Conservation (phyloP, 208 protist genomes). For the Vickermania spadyakhi region DNA sequence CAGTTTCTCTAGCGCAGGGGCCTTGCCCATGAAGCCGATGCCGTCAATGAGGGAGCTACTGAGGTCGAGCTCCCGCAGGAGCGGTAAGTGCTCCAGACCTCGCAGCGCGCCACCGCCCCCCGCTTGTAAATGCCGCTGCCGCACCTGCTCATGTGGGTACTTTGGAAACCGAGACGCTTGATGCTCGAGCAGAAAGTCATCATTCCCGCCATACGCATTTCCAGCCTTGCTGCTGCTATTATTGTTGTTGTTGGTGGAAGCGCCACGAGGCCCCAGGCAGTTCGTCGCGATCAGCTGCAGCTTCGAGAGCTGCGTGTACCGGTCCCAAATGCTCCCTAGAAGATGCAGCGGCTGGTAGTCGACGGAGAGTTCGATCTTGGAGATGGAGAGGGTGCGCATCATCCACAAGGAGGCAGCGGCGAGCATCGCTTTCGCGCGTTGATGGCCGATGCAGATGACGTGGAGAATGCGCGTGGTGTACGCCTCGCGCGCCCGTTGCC, state of each 20-base stretch:
- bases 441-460: not conserved
- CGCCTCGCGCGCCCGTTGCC: not conserved
- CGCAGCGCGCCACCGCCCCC: not conserved
- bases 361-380: not conserved
- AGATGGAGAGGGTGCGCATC: not conserved
- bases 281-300: not conserved
- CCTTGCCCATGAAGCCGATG: conserved; percentile 3
- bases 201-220: not conserved
- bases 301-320: not conserved
- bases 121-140: not conserved
- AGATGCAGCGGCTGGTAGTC: not conserved
- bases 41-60: not conserved
- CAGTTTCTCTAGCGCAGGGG: not conserved
- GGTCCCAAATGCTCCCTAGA: not conserved
- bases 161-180: not conserved
- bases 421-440: not conserved
- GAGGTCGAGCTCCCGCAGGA: conserved; percentile 2
- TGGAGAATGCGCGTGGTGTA: not conserved
- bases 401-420: not conserved
- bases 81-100: conserved; percentile 3
- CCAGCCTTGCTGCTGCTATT: no score
- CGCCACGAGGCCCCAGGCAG: not conserved
- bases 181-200: not conserved
- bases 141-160: not conserved
- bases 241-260: no score